Evolutionary conservation across 495 filamentous ascomycete genomes (phyloP).

Genomic region (Talaromyces trachyspermus): DNA sequence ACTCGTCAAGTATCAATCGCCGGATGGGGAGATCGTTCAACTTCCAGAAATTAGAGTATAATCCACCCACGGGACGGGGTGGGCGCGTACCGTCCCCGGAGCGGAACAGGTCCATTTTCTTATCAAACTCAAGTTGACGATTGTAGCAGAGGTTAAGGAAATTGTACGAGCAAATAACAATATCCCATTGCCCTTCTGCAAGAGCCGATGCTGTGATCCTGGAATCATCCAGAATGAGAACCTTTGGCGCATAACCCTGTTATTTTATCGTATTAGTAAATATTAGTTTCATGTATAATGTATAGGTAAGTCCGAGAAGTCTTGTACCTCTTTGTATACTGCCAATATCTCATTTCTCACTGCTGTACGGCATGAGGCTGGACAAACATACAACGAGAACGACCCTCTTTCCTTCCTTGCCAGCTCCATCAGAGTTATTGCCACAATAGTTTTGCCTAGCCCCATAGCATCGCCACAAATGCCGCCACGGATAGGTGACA

Average conservation of each 20-base stretch:
- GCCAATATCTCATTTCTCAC: background rate
- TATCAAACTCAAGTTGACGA: background rate
- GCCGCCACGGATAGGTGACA: background rate
- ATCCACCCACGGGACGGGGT: background rate
- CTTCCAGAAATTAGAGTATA: background rate
- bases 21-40: background rate
- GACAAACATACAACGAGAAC: background rate
- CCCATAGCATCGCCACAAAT: constrained; percentile 4
- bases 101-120: background rate
- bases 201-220: background rate
- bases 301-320: too few relatives aligned
- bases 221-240: background rate
- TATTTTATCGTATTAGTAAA: background rate
- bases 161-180: background rate
- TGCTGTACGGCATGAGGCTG: background rate
- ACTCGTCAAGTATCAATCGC: constrained; percentile 1
- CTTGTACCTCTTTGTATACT: background rate
- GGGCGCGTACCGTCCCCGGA: background rate
- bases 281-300: background rate
- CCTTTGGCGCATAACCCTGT: background rate
- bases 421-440: background rate
- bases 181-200: background rate
- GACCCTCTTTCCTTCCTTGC: background rate
- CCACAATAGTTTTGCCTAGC: constrained; percentile 1
- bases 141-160: background rate